Base-by-base conservation (phyloP, 169 alveolate genomes). In the Cyclospora cayetanensis region DNA sequence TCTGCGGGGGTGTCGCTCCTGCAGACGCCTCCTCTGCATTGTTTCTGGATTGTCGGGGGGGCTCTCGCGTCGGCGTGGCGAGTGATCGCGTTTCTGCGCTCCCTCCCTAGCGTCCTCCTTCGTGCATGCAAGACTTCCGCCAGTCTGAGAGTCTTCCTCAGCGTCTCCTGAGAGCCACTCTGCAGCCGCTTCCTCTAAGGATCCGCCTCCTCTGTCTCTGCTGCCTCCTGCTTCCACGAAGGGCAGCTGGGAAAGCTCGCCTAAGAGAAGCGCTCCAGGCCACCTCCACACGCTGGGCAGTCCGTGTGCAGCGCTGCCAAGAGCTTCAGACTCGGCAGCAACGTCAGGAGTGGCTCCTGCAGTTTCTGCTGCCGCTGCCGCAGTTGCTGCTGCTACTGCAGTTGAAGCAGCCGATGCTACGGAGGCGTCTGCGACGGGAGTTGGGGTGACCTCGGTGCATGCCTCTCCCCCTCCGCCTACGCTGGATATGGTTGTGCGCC, bases 201-300 rank as follows among this genome's bases (percentile, higher is more conserved):
- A 18, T 2, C 22, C 22, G 2, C 27, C 2, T 50, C 63, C 63
- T 42, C 42, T 74, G 60, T 60, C 5, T 15, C 22, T 43, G 88
- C 88, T 31, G 88, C 72, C 12, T 18, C 63, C 63, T n/a, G 63
- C 63, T n/a, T n/a, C 63, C 12, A n/a, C 63, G 27, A 50, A 39
- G 1, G 20, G 72, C 50, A 77, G 5, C 25, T 46, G 29, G 22
- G 88, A 77, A n/a, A 60, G 72, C 37, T 34, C 72, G 20, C 72
- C 88, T 70, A 77, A 25, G 52, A 77, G 34, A 29, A 77, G 20
- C 12, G 88, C 88, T 11, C 88, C 88, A 15, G 88, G 88, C 88
- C 88, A 77, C 50, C 43, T 77, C 88, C 88, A 77, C 52, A 77
- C 43, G 34, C 88, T 77, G 3, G 88, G 88, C 7, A 27, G 50